Base-by-base conservation (phyloP, 176 grass and related monocot species). In the Triticum monococcum region DNA sequence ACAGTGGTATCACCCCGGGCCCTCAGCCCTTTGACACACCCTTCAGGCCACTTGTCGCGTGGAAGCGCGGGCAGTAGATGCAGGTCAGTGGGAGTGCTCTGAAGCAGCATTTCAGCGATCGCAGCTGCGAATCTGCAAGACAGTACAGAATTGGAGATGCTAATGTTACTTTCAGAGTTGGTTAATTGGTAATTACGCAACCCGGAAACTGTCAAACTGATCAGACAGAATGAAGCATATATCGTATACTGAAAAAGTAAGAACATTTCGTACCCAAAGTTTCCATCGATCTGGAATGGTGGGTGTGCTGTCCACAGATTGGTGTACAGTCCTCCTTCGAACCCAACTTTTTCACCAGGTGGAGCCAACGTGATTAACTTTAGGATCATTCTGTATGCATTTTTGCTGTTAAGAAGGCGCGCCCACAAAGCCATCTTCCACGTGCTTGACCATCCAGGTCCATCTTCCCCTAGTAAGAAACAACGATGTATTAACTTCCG, bases 391-490 rank as follows among this genome's bases (percentile, higher is more conserved):
- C 30, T 91, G 84, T 97, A 94, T 60, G 95, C 92, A 35, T 94
- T 89, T 68, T 90, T 81, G 16, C 88, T 86, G 60, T 90, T 92
- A 41, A 52, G 81, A 90, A 97, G 83, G 32, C 71, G 89, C 71
- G 92, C 86, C 95, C 92, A 94, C 62, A 94, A 82, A 63, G 92
- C 90, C 92, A 91, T 91, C 86, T 97, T 97, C 95, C 95, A 97
- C 89, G 91, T 92, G 43, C 86, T 94, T 8, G 95, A 97, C 95
- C 95, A 97, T 26, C 86, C 95, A 79, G 95, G 95, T 30, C 92
- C 95, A 31, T 85, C 90, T 78, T 94, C 92, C 24, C 95, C 88
- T 94, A 41, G 61, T 18, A 64, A 75, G 48, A 65, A 85, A 10
- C 28, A 33, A 11, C 0, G 23, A 87, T 24, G 56, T 37, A 26